A percentile compares a stretch with the other conserved stretches of the same genome.
Conservation (phyloP, 192 early-diverging fungal genomes). For the Coemansia sp. region DNA sequence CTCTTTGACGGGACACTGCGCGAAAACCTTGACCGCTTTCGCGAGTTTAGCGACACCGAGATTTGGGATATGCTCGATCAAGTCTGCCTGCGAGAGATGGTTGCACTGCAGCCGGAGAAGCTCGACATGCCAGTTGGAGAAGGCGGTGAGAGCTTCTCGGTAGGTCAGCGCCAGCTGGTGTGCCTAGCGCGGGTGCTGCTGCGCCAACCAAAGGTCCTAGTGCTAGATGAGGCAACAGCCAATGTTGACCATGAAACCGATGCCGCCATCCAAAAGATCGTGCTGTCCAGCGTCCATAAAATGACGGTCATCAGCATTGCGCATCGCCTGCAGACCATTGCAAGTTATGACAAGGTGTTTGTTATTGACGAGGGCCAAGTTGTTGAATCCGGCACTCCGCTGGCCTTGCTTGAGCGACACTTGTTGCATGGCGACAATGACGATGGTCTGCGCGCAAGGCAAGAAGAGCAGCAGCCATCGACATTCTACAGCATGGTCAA, state of each 20-base stretch:
- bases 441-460: neutral
- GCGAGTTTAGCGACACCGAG: conserved; percentile 62
- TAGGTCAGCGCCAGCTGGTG: conserved; percentile 77
- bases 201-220: conserved; percentile 68
- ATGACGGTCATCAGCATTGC: conserved; percentile 71
- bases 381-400: conserved; percentile 42
- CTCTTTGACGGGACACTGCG: conserved; percentile 73
- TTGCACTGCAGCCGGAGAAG: conserved; percentile 14
- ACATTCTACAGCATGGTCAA: conserved; percentile 29
- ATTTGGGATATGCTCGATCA: conserved; percentile 71
- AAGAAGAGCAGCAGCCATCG: conserved; percentile 6
- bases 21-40: conserved; percentile 73
- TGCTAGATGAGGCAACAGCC: conserved; percentile 83
- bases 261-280: conserved; percentile 67
- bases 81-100: conserved; percentile 32
- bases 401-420: conserved; percentile 27
- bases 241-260: conserved; percentile 69
- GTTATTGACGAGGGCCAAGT: conserved; percentile 58
- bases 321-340: conserved; percentile 75
- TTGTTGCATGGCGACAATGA: neutral
- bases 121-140: conserved; percentile 56
- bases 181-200: conserved; percentile 68
- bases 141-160: conserved; percentile 73
- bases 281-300: conserved; percentile 36
- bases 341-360: conserved; percentile 63